Evolutionary conservation across 2,329 filamentous ascomycete species (phyloP).

Genomic region (Ploettnerulaceae sp.): DNA sequence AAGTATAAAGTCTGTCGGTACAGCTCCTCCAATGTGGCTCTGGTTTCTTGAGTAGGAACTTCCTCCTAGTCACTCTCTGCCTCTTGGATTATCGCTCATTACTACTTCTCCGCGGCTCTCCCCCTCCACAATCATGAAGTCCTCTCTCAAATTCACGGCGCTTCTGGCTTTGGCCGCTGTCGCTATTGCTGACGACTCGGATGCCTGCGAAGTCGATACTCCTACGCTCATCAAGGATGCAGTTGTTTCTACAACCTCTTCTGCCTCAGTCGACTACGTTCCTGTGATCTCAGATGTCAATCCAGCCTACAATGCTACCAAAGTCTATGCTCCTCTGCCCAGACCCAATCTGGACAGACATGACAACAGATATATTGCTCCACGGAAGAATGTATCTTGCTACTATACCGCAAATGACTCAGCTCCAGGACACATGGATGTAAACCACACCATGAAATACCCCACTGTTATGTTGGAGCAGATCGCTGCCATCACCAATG

Average conservation of each 20-base stretch:
- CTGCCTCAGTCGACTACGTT: slow-evolving; percentile 1
- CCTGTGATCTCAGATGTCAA: slow-evolving; percentile 2
- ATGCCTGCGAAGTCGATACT: slow-evolving; percentile 5
- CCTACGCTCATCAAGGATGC: background rate
- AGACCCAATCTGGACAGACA: slow-evolving; percentile 13
- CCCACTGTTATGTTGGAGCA: slow-evolving; percentile 34
- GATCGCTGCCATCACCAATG: slow-evolving; percentile 30
- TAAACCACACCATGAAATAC: slow-evolving; percentile 30
- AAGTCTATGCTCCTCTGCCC: slow-evolving; percentile 16
- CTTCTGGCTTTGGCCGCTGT: slow-evolving; percentile 11
- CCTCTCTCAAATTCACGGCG: slow-evolving; percentile 7
- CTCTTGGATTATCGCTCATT: background rate
- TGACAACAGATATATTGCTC: slow-evolving; percentile 13
- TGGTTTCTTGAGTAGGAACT: slow-evolving; percentile 1
- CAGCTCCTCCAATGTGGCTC: background rate
- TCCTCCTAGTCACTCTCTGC: background rate
- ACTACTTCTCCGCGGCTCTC: background rate
- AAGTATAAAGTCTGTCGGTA: slow-evolving; percentile 6
- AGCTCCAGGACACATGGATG: slow-evolving; percentile 16
- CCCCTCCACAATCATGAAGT: slow-evolving; percentile 13
- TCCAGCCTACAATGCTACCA: slow-evolving; percentile 4
- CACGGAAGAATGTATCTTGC: slow-evolving; percentile 16
- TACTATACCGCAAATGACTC: slow-evolving; percentile 19
- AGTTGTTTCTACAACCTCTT: background rate
- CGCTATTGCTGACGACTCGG: slow-evolving; percentile 9